A percentile compares a stretch with the other conserved stretches of the same genome.
phyloP scores from a whole-genome alignment of 2,329 filamentous ascomycete genomes.

The Calonectria hawksworthii region DNA sequence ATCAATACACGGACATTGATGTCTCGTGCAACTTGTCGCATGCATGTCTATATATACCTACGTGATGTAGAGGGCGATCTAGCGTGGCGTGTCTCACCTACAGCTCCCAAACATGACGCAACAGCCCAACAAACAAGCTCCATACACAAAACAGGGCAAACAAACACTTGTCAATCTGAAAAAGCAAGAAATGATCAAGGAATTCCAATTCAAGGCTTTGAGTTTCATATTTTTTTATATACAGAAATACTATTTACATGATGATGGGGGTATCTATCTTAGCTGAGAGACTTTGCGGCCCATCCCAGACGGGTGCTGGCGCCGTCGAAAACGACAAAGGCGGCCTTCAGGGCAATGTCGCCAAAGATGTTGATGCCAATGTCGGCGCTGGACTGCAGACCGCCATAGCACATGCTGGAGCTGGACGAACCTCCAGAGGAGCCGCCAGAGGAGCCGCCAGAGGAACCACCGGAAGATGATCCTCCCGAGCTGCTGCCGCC shows the following conservation, averaged over 20 bases:
- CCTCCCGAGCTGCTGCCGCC: background rate
- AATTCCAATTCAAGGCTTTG: background rate
- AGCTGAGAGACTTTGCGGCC: slow-evolving; percentile 33
- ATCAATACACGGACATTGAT: background rate
- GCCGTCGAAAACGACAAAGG: slow-evolving; percentile 70
- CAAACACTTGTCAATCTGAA: background rate
- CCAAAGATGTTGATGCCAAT: slow-evolving; percentile 70
- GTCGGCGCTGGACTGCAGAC: slow-evolving; percentile 70
- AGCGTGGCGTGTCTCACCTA: background rate
- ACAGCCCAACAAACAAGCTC: background rate
- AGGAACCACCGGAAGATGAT: slow-evolving; percentile 36
- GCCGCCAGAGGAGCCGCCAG: slow-evolving; percentile 37
- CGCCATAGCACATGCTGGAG: slow-evolving; percentile 70
- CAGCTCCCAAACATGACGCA: background rate
- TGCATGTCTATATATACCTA: background rate
- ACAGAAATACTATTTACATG: background rate
- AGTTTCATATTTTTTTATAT: slow-evolving; percentile 1
- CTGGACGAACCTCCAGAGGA: background rate
- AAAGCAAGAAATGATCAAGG: background rate
- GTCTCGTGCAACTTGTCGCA: background rate
- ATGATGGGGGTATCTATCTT: background rate
- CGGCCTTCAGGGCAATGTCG: slow-evolving; percentile 72
- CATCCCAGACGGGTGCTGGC: slow-evolving; percentile 39
- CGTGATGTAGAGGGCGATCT: background rate
- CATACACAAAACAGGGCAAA: background rate